A percentile compares a stretch with the other conserved stretches of the same genome.
These are phyloP conservation scores for Echites panduratus DNA, from an alignment of 257 asterid species.

Conservation along the genomic window DNA sequence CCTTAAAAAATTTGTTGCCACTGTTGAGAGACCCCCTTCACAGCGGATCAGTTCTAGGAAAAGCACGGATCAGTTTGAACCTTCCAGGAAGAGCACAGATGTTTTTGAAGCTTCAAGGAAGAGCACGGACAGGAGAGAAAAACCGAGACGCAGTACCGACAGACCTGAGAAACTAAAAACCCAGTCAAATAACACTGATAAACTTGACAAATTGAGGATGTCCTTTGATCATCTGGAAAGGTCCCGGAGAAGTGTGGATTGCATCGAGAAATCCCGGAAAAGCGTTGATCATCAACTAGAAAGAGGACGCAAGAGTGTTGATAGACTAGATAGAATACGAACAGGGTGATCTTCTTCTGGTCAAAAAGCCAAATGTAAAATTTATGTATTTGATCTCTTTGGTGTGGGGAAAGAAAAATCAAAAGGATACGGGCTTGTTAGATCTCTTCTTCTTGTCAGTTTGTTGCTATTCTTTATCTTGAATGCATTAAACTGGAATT, in stretches of 20 bases:
- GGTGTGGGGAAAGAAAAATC: conserved; percentile 34
- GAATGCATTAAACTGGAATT: conserved; percentile 8
- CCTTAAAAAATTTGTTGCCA: conserved; percentile 66
- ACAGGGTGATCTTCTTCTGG: conserved; percentile 32
- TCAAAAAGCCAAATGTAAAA: conserved; percentile 19
- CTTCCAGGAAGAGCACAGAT: conserved; percentile 67
- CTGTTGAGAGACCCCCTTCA: conserved; percentile 66
- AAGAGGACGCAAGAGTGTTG: conserved; percentile 75
- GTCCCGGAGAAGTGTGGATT: conserved; percentile 81
- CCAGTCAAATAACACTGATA: conserved; percentile 47
- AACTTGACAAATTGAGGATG: conserved; percentile 48
- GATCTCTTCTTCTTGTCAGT: not conserved
- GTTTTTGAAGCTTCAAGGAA: conserved; percentile 64
- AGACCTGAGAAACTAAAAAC: conserved; percentile 57
- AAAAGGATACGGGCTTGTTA: conserved; percentile 15
- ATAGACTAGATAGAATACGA: conserved; percentile 62
- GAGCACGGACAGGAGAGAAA: conserved; percentile 84
- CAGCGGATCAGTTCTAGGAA: conserved; percentile 65
- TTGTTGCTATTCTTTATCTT: conserved; percentile 7
- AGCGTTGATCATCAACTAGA: conserved; percentile 65
- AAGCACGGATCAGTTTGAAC: conserved; percentile 64
- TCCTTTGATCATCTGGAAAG: conserved; percentile 70
- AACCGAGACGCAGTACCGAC: conserved; percentile 72
- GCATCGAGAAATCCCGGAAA: conserved; percentile 71
- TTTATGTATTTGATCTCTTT: conserved; percentile 22